Conservation (phyloP, 371 early-diverging fungal genomes). For the Mucor sp. region DNA sequence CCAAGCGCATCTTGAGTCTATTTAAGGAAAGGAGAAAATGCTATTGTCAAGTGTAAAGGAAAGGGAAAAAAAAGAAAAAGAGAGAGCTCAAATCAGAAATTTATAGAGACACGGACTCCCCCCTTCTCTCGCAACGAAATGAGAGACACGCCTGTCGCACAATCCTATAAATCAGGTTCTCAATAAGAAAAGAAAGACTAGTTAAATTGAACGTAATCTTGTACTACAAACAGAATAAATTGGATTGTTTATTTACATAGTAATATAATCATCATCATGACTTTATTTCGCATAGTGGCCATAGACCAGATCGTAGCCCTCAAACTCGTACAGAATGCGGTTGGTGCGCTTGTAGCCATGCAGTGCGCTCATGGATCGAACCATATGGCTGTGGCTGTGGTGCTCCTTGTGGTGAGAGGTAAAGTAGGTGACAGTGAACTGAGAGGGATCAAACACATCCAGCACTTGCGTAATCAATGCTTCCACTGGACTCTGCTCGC, state of each 20-base stretch:
- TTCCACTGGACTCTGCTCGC: conserved; percentile 46
- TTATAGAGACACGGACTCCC: background rate
- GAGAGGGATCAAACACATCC: conserved; percentile 77
- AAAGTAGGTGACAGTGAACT: conserved; percentile 86
- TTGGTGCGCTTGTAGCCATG: conserved; percentile 66
- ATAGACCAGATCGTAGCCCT: conserved; percentile 76
- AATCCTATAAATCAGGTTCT: background rate
- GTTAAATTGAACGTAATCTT: background rate
- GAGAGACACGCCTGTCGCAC: background rate
- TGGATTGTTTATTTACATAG: background rate
- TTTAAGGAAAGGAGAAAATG: conserved; percentile 13
- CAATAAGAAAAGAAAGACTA: conserved; percentile 2
- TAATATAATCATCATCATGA: background rate
- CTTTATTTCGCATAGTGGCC: conserved; percentile 56
- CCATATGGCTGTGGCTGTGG: conserved; percentile 41
- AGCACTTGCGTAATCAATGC: conserved; percentile 76
- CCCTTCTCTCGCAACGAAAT: background rate
- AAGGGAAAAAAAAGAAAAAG: background rate
- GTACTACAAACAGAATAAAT: conserved; percentile 1
- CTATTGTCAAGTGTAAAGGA: background rate
- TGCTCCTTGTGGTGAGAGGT: conserved; percentile 53
- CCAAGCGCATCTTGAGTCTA: conserved; percentile 23
- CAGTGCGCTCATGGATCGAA: conserved; percentile 44
- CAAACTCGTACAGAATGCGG: conserved; percentile 78
- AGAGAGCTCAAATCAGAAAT: background rate